These are phyloP conservation scores for Colletotrichum endophyticum DNA, from an alignment of 2,329 filamentous ascomycete genomes.

Conservation along the genomic window DNA sequence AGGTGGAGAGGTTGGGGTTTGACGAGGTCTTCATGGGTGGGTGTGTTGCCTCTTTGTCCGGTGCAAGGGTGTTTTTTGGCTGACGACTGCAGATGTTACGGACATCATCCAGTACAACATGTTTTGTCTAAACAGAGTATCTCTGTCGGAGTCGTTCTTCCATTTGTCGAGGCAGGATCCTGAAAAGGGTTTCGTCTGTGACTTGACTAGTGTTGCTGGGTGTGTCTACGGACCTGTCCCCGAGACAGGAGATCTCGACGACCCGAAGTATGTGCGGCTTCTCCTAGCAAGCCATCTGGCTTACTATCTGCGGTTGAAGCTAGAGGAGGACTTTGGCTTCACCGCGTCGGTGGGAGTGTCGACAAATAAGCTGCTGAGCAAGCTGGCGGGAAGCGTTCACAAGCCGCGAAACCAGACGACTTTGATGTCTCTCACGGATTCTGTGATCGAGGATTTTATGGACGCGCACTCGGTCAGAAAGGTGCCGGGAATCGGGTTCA, in stretches of 20 bases:
- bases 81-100: conserved; percentile 75
- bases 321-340: conserved; percentile 81
- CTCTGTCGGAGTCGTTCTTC: conserved; percentile 77
- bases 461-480: conserved; percentile 78
- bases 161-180: conserved; percentile 75
- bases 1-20: conserved; percentile 83
- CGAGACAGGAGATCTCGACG: conserved; percentile 29
- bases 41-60: conserved; percentile 4
- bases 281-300: conserved; percentile 84
- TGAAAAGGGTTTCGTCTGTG: conserved; percentile 79
- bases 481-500: conserved; percentile 86
- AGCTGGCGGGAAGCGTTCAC: conserved; percentile 81
- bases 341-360: conserved; percentile 88
- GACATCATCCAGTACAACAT: conserved; percentile 86
- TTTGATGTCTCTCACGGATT: conserved; percentile 68
- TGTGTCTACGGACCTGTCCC: conserved; percentile 45
- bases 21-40: conserved; percentile 75
- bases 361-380: conserved; percentile 85
- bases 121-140: conserved; percentile 69
- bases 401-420: conserved; percentile 91
- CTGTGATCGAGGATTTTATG: conserved; percentile 70
- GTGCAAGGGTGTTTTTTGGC: conserved; percentile 14
- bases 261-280: conserved; percentile 62
- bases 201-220: conserved; percentile 73
- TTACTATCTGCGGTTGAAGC: conserved; percentile 69